Evolutionary conservation across 768 basidiomycete genomes (phyloP).

Genomic region (Hydnomerulius pinastri): DNA sequence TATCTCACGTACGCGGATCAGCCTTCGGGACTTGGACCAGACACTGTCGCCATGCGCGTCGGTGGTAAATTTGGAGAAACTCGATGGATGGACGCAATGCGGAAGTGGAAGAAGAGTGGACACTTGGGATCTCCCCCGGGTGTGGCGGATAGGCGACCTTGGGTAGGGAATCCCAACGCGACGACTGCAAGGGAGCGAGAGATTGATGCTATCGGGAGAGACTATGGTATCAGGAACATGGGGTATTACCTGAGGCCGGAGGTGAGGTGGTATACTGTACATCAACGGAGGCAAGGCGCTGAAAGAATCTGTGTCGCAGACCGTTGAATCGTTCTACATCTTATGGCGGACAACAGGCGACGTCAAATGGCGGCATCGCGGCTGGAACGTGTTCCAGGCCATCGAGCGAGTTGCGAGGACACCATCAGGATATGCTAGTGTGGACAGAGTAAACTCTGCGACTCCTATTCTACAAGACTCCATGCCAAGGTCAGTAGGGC

Average conservation of each 20-base stretch:
- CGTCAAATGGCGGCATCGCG: constrained; percentile 66
- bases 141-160: constrained; percentile 39
- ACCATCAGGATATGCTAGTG: constrained; percentile 59
- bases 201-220: constrained; percentile 37
- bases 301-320: constrained; percentile 39
- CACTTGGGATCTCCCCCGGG: constrained; percentile 54
- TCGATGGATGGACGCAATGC: constrained; percentile 35
- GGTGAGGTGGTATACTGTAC: constrained; percentile 39
- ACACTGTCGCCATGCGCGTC: constrained; percentile 45
- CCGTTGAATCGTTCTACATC: constrained; percentile 71
- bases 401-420: constrained; percentile 63
- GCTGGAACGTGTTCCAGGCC: constrained; percentile 70
- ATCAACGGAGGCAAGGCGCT: background rate
- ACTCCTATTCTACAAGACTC: constrained; percentile 46
- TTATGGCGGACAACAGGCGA: constrained; percentile 73
- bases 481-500: constrained; percentile 69
- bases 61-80: constrained; percentile 23
- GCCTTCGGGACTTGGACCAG: constrained; percentile 67
- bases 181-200: constrained; percentile 20
- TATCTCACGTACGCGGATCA: constrained; percentile 73
- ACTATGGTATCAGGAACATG: constrained; percentile 51
- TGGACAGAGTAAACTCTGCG: constrained; percentile 47
- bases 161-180: constrained; percentile 26
- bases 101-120: constrained; percentile 50
- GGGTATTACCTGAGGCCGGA: constrained; percentile 70